Base-by-base conservation (phyloP, 2,329 filamentous ascomycete genomes). In the Aureobasidium sp. region DNA sequence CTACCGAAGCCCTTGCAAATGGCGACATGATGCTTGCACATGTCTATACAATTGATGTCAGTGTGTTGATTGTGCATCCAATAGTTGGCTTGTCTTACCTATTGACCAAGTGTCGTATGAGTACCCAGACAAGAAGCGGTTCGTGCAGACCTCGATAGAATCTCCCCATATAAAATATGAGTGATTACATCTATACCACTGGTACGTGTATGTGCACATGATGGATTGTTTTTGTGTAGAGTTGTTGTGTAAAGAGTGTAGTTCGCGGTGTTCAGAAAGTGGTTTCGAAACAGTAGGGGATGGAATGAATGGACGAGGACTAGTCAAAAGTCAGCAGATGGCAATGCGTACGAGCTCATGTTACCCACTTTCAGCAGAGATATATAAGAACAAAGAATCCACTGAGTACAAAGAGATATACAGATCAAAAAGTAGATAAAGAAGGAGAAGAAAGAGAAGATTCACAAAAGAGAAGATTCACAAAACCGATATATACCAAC, bases 201-300 rank as follows among this genome's bases (percentile, higher is more conserved):
- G 74, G 68, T 79, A 79, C 12, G 76, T 78, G 69, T 79, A 79
- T 41, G 70, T 72, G 67, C 77, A 79, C 77, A 79, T 79, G 27
- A 55, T 52, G 17, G 64, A 20, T 61, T 34, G 8, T 3, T 44
- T n/a, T 32, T 44, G 17, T 20, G 29, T 27, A 9, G 34, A 12
- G 10, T 29, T 37, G 34, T 15, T 1, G 15, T 56, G 27, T 23
- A 29, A 9, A 8, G 52, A 56, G 10, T 29, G 32, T 47, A 1
- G 23, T 15, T 26, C 17, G 20, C 26, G 34, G 34, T 44, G 20
- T 13, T 13, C 17, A 41, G 39, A 41, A n/a, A 15, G n/a, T 41
- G 6, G 1, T 20, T 20, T 20, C 1, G 1, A 20, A 3, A 23
- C 5, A 13, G 20, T 26, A 13, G 9, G 23, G 26, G n/a, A 15